A percentile compares a stretch with the other conserved stretches of the same genome.
Evolutionary conservation across 805 yeast species (phyloP).

Genomic region (Vanderwaltozyma yarrowii): DNA sequence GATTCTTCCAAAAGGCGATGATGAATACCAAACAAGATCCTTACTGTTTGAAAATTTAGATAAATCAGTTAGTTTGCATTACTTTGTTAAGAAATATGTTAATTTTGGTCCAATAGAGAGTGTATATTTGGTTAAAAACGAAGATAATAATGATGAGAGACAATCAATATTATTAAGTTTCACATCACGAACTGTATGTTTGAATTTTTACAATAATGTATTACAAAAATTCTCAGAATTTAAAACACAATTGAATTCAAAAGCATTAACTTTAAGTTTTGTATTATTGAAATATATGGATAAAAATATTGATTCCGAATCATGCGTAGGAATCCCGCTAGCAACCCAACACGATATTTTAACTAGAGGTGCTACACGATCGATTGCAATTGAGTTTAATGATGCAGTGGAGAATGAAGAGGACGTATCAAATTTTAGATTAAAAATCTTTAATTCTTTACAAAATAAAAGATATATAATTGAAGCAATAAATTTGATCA

Average conservation of each 20-base stretch:
- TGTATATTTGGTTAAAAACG: conserved; percentile 31
- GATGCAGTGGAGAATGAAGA: conserved; percentile 5
- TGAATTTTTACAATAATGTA: conserved; percentile 31
- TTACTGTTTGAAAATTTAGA: conserved; percentile 21
- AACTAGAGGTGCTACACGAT: conserved; percentile 23
- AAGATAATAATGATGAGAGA: conserved; percentile 29
- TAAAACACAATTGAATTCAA: conserved; percentile 31
- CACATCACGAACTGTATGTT: conserved; percentile 27
- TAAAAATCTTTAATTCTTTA: not conserved
- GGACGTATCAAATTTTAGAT: not conserved
- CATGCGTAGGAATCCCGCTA: conserved; percentile 1
- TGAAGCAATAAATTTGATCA: conserved; percentile 19
- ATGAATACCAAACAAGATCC: conserved; percentile 26
- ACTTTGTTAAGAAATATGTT: conserved; percentile 32
- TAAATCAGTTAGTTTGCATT: conserved; percentile 13
- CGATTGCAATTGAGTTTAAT: conserved; percentile 16
- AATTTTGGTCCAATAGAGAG: conserved; percentile 57
- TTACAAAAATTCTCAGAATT: conserved; percentile 30
- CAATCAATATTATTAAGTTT: conserved; percentile 21
- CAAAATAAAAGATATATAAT: conserved; percentile 19
- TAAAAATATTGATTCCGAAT: conserved; percentile 20
- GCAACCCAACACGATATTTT: conserved; percentile 13
- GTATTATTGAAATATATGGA: conserved; percentile 24
- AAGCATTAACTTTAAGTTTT: conserved; percentile 29
- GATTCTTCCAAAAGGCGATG: conserved; percentile 24